Base-by-base conservation (phyloP, 1,284 basidiomycete genomes). In the Moesziomyces globuligerus region DNA sequence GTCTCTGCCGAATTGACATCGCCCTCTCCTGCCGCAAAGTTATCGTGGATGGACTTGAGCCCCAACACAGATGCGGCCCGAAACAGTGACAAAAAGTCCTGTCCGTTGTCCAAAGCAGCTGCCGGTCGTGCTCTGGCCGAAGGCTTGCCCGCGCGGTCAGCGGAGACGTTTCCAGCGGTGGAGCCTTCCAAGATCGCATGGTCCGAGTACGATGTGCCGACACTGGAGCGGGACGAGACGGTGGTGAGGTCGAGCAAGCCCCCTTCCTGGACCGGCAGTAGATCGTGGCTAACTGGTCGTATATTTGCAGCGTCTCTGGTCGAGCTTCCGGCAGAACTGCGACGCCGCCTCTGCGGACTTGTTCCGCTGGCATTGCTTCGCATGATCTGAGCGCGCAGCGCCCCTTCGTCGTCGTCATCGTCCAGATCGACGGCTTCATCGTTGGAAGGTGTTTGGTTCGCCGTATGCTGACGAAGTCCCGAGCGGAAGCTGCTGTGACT, bases 341-440 rank as follows among this genome's bases (percentile, higher is more conserved):
- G 47, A 28, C 69, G 58, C 4, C 69, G 55, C 21, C 28, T 20
- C 6, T 37, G 40, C 13, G 26, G 4, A 7, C n/a, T 29, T 21
- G 10, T 21, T 13, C 25, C 37, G 10, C 46, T 23, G 37, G 38
- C 21, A n/a, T 36, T 21, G 18, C 42, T 44, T 4, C 49, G 59
- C 49, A 55, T 53, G 42, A 59, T 56, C 10, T 40, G 45, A 47
- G 53, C 57, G 10, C 54, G 57, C 23, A 44, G 5, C 7, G 25
- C 54, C 7, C 25, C 54, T 1, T 70, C 67, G 26, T 70, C 64
- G 15, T 74, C 72, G 3, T 75, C 71, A 15, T 75, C 74, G 2
- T 52, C 69, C 7, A 61, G 42, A 23, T 75, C 74, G 20, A 75
- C 37, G 5, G 74, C 74, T 23, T 75, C 74, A 24, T 75, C 74